Conservation (phyloP, 1,284 basidiomycete species). For the Fomitopsis palustris region DNA sequence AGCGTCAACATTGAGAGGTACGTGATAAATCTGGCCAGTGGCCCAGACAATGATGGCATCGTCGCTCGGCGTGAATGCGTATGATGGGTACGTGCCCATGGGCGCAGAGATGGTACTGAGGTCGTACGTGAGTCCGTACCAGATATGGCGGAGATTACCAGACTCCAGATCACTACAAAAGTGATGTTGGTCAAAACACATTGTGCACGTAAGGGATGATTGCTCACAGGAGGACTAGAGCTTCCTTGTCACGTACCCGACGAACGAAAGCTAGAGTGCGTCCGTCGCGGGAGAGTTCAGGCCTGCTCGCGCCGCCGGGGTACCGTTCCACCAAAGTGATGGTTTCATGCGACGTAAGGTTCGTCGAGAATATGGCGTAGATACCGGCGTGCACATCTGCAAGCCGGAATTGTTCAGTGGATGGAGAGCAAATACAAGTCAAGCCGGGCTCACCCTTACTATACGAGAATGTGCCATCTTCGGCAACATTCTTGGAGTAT, state of each 20-base stretch:
- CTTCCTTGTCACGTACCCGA: slow-evolving; percentile 68
- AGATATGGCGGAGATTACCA: slow-evolving; percentile 61
- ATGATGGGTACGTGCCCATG: slow-evolving; percentile 75
- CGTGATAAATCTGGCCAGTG: slow-evolving; percentile 59
- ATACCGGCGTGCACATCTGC: slow-evolving; percentile 66
- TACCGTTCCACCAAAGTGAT: slow-evolving; percentile 48
- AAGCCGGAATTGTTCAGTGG: not conserved
- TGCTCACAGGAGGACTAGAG: slow-evolving; percentile 62
- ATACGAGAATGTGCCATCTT: slow-evolving; percentile 53
- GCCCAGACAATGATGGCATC: slow-evolving; percentile 71
- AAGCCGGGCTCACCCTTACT: slow-evolving; percentile 49
- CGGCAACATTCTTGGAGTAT: slow-evolving; percentile 59
- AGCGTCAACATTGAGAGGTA: slow-evolving; percentile 50
- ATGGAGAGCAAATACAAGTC: not conserved
- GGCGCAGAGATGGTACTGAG: slow-evolving; percentile 58
- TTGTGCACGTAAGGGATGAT: not conserved
- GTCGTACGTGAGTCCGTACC: slow-evolving; percentile 68
- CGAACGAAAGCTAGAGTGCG: slow-evolving; percentile 71
- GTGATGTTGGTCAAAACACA: not conserved
- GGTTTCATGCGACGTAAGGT: slow-evolving; percentile 52
- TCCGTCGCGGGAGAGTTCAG: slow-evolving; percentile 67
- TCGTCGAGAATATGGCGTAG: slow-evolving; percentile 63
- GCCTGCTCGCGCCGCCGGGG: slow-evolving; percentile 68
- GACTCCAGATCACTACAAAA: slow-evolving; percentile 56
- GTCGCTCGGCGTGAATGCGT: slow-evolving; percentile 60